phyloP scores from a whole-genome alignment of 1,284 basidiomycete species.

The Cutaneotrichosporon cutaneum region DNA sequence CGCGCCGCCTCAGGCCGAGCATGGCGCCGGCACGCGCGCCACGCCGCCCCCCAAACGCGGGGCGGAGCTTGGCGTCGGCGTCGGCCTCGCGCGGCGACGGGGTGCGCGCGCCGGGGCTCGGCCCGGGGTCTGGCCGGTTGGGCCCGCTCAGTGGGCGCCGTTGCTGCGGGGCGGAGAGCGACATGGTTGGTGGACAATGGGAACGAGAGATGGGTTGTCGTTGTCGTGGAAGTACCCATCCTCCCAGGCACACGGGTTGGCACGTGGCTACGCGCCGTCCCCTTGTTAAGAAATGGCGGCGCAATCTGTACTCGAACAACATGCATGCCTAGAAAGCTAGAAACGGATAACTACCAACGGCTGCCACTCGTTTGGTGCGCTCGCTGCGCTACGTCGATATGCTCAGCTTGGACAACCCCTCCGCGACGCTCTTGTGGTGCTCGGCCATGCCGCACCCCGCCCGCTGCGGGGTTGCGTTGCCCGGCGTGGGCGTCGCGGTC shows the following conservation, averaged over 20 bases:
- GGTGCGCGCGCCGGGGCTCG: too few species aligned
- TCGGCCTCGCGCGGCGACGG: conserved; percentile 18
- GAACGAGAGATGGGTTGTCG: neutral
- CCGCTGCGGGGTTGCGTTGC: neutral
- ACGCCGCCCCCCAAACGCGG: conserved; percentile 34
- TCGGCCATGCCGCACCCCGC: neutral
- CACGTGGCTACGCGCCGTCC: neutral
- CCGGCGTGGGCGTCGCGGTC: conserved; percentile 59
- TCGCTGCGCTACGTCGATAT: neutral
- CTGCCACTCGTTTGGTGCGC: neutral
- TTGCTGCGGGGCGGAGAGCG: conserved; percentile 15
- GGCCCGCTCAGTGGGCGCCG: conserved; percentile 16
- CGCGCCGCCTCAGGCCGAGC: conserved; percentile 38
- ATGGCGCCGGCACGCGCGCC: conserved; percentile 23
- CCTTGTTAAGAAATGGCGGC: too few species aligned
- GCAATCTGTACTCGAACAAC: neutral
- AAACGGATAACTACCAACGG: neutral
- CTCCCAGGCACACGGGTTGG: neutral
- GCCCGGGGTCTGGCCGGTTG: too few species aligned
- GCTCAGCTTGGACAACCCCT: conserved; percentile 3
- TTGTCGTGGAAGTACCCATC: neutral
- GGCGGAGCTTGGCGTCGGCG: conserved; percentile 24
- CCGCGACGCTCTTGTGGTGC: conserved; percentile 4
- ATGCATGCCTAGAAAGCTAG: neutral
- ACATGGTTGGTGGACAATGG: conserved; percentile 14